Percentiles rank a stretch among this genome's conserved stretches.
Conservation (phyloP, 78 protist species). For the Pigoraptor vietnamica region DNA sequence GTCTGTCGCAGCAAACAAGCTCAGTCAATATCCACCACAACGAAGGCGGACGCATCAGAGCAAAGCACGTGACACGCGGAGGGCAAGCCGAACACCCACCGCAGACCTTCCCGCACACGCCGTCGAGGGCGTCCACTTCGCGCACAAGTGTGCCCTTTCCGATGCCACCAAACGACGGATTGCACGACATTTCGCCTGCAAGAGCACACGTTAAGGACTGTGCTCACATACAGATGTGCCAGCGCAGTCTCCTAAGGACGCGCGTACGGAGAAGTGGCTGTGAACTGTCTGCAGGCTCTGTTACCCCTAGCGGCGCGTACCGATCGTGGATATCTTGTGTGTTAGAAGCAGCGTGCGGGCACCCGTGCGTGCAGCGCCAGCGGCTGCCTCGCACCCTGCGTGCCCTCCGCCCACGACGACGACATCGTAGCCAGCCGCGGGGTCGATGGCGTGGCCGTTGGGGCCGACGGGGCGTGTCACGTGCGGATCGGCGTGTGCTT, state of each 20-base stretch:
- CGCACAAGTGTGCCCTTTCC: constrained; percentile 89
- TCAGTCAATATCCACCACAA: too few relatives aligned
- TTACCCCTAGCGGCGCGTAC: constrained; percentile 17
- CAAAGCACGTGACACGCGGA: background rate
- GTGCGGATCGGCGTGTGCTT: too few relatives aligned
- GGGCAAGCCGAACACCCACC: background rate
- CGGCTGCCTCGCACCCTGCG: constrained; percentile 92
- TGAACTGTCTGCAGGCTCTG: background rate
- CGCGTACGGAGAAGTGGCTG: background rate
- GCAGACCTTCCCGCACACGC: constrained; percentile 46
- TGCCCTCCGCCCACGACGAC: constrained; percentile 90
- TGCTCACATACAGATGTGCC: background rate
- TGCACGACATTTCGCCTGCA: constrained; percentile 87
- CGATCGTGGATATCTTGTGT: constrained; percentile 55
- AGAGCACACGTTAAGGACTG: background rate
- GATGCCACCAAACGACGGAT: constrained; percentile 95
- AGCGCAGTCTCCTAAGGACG: background rate
- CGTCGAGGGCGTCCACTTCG: constrained; percentile 93
- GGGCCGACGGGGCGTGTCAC: too few relatives aligned
- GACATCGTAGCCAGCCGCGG: constrained; percentile 32
- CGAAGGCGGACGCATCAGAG: background rate
- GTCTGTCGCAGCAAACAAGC: constrained; percentile 24
- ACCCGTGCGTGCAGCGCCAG: constrained; percentile 86
- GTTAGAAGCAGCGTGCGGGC: constrained; percentile 73
- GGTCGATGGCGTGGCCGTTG: too few relatives aligned